Evolutionary conservation across 2,329 filamentous ascomycete genomes (phyloP), one percentile per base, ranked within the genome.

Genomic region (Fusarium newnesense): DNA sequence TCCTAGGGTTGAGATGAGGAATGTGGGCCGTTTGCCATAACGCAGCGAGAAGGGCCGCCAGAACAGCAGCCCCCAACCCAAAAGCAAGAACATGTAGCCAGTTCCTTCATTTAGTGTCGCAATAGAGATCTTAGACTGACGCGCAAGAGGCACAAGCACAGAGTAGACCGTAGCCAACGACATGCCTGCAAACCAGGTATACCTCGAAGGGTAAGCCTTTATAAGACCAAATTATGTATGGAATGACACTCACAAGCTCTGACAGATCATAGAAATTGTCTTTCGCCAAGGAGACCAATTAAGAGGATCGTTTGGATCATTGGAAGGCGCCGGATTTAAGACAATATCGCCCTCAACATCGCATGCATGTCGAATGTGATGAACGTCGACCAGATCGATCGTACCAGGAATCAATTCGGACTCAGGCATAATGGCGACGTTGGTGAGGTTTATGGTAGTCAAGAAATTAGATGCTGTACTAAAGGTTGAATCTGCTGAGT

Each of bases 231-330:
- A 8, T 36, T 8, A 36, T 36, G 15, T 16, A 36, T 16, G 13
- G 13, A 4, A 16, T 15, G 13, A 3, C 4, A 68, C 78, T 70
- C 59, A 81, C 80, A 80, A 50, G 39, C 77, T 77, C 13, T 78
- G 72, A 36, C 79, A 81, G n/a, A 77, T 54, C 21, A 80, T 53
- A 18, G 76, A 72, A 13, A 76, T 68, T 0, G 73, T 47, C 64
- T 80, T 81, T 6, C 78, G 74, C 4, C 74, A 68, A 47, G 70
- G 73, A 9, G 73, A 82, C 86, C 87, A 87, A 66, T 87, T 89
- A 39, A 89, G 79, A 5, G 87, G 87, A 68, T 89, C 87, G 44
- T 87, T 85, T 9, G 86, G 84, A 68, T 89, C 85, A 26, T 79
- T 76, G 1, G 85, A 86, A 4, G 87, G 87, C 0, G 82, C 81